Percentiles rank a stretch among this genome's conserved stretches.
These are phyloP conservation scores for Diatrype stigma DNA, from an alignment of 2,329 filamentous ascomycete species.

Conservation along the genomic window DNA sequence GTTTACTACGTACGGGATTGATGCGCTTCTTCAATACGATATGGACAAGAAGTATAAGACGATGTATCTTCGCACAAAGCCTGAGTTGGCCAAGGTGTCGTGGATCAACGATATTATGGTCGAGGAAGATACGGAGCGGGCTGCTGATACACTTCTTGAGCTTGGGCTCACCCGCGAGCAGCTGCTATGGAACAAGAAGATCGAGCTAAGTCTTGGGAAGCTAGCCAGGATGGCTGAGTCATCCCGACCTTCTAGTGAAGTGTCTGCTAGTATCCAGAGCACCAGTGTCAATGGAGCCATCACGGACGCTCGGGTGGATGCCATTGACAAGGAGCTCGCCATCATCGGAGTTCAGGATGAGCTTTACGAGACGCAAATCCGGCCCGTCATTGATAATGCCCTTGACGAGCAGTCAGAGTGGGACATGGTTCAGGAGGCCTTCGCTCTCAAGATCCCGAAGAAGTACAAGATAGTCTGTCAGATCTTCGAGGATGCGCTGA, in stretches of 20 bases:
- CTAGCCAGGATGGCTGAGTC: conserved; percentile 67
- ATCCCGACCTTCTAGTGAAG: conserved; percentile 26
- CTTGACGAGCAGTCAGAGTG: conserved; percentile 77
- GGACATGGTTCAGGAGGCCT: conserved; percentile 69
- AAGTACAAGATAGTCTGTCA: conserved; percentile 63
- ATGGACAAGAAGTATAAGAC: conserved; percentile 70
- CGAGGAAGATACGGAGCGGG: conserved; percentile 70
- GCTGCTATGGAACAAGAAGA: conserved; percentile 88
- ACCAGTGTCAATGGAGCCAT: conserved; percentile 16
- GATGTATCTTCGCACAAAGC: conserved; percentile 68
- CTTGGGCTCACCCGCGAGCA: conserved; percentile 69
- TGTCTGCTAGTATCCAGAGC: conserved; percentile 23
- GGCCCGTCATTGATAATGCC: conserved; percentile 62
- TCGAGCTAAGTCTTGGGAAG: conserved; percentile 86
- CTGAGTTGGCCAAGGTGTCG: conserved; percentile 70
- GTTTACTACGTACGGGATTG: conserved; percentile 62
- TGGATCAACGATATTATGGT: conserved; percentile 92
- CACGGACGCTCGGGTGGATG: conserved; percentile 34
- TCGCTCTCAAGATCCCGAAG: conserved; percentile 51
- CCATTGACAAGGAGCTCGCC: conserved; percentile 60
- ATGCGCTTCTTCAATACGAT: conserved; percentile 66
- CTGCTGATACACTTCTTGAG: conserved; percentile 65
- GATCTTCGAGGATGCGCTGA: conserved; percentile 67
- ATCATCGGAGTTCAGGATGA: conserved; percentile 76
- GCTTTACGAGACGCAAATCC: conserved; percentile 64